Conservation (phyloP, 2,329 filamentous ascomycete species). For the Gnomoniopsis sp. region DNA sequence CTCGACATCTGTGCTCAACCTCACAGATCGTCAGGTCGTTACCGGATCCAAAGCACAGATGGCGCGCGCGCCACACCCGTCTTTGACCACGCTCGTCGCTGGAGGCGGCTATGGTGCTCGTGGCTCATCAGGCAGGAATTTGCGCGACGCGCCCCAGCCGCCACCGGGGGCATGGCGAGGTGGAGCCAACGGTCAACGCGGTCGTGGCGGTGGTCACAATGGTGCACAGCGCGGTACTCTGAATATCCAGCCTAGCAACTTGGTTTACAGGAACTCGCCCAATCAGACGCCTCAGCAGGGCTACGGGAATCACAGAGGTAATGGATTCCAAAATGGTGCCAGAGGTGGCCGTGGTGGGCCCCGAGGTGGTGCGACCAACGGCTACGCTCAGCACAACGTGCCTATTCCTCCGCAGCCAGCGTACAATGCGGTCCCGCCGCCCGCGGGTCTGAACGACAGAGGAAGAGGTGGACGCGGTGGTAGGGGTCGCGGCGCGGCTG, state of each 20-base stretch:
- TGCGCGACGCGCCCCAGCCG: constrained; percentile 55
- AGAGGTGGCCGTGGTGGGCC: constrained; percentile 29
- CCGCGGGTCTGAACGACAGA: constrained; percentile 48
- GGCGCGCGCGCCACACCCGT: constrained; percentile 49
- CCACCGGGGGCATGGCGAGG: constrained; percentile 57
- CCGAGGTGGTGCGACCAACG: constrained; percentile 18
- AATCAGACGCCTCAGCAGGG: constrained; percentile 26
- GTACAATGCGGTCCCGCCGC: constrained; percentile 60
- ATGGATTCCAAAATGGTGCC: constrained; percentile 18
- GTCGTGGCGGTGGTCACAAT: constrained; percentile 33
- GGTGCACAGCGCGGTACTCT: constrained; percentile 24
- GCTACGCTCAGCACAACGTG: constrained; percentile 15
- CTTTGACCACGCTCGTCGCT: constrained; percentile 49
- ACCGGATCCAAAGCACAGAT: constrained; percentile 58
- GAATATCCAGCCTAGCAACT: constrained; percentile 47
- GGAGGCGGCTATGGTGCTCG: constrained; percentile 40
- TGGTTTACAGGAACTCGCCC: constrained; percentile 46
- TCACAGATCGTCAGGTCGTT: constrained; percentile 77
- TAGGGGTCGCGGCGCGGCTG: constrained; percentile 14
- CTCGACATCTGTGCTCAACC: constrained; percentile 82
- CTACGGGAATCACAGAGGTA: constrained; percentile 10
- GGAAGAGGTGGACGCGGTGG: constrained; percentile 36
- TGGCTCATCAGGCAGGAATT: constrained; percentile 55
- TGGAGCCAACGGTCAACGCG: constrained; percentile 45
- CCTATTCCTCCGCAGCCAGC: constrained; percentile 21